These are phyloP conservation scores for Triticum turgidum DNA, from an alignment of 176 grass and related monocot species.

Conservation along the genomic window DNA sequence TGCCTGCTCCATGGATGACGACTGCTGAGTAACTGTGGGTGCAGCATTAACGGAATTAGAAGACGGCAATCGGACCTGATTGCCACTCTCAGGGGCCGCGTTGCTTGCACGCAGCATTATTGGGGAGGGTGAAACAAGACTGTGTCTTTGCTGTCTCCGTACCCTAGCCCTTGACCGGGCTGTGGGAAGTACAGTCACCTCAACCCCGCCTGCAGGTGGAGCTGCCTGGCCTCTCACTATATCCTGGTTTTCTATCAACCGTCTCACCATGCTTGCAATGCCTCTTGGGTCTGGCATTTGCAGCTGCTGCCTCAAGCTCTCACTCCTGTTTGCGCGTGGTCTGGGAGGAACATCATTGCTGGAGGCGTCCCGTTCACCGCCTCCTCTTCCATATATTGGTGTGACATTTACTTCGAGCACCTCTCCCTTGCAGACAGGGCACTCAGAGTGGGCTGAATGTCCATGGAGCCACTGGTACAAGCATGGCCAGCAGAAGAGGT, in stretches of 20 bases:
- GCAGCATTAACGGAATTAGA: not conserved
- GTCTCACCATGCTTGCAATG: constrained; percentile 31
- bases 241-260: constrained; percentile 42
- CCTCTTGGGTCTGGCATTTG: constrained; percentile 34
- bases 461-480: constrained; percentile 70
- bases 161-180: constrained; percentile 33
- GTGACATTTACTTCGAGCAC: constrained; percentile 59
- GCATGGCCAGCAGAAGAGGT: constrained; percentile 94
- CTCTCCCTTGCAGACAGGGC: constrained; percentile 86
- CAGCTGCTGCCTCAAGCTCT: constrained; percentile 55
- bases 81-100: not conserved
- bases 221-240: constrained; percentile 29
- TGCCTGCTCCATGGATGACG: constrained; percentile 45
- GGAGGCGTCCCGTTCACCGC: constrained; percentile 2
- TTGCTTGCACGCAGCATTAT: constrained; percentile 3
- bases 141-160: constrained; percentile 37
- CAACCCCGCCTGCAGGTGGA: constrained; percentile 2
- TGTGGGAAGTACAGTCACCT: constrained; percentile 18
- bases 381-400: constrained; percentile 82
- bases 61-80: constrained; percentile 1
- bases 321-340: constrained; percentile 47
- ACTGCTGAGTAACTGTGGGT: not conserved
- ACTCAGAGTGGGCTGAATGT: constrained; percentile 50
- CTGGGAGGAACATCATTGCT: constrained; percentile 59
- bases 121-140: constrained; percentile 3